Base-by-base conservation (phyloP, 305 asterid genomes). In the Rubia peregrina region DNA sequence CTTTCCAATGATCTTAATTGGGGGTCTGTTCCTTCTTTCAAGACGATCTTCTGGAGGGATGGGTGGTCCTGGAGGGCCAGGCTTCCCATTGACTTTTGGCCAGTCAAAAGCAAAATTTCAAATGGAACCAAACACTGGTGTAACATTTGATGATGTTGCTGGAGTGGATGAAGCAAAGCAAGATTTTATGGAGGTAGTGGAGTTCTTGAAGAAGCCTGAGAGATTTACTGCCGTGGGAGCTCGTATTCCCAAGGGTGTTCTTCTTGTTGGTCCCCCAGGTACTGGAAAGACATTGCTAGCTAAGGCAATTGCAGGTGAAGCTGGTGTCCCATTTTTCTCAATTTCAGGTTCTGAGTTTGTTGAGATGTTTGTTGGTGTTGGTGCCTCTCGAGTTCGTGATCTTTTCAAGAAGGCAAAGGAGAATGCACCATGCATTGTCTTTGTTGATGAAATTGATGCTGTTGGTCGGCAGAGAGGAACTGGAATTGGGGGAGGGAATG, bases 121-220 rank as follows among this genome's bases (percentile, higher is more conserved):
- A 72, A 92, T 92, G 98, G 98, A 92, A 68, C 98, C 98, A 24
- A 92, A 85, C 83, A 92, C 98, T 4, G 98, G 96, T 13, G 97
- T 90, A 14, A 92, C 97, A 33, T 92, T 90, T 59, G 91, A 88
- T 73, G 98, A 92, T 73, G 98, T 92, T 62, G 98, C 98, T 24
- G 98, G 97, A 43, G 98, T 92, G n/a, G 98, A 92, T 68, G 98
- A 90, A 83, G 98, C 98, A 69, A 90, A 92, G 75, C 98, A 92
- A 82, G 98, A 92, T 83, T 92, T 92, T 74, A 82, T 90, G 96
- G 98, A 92, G 82, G 97, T 92, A 40, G 98, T 92, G 71, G 98
- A 90, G 86, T 92, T 92, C 73, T 75, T 88, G 80, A 92, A 92
- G 86, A 92, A 86, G 77, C 98, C 98, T 6, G 96, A 92, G 88